These are phyloP conservation scores for Sugiyamaella grinbergsii DNA, from an alignment of 1,139 yeast species.

Conservation along the genomic window DNA sequence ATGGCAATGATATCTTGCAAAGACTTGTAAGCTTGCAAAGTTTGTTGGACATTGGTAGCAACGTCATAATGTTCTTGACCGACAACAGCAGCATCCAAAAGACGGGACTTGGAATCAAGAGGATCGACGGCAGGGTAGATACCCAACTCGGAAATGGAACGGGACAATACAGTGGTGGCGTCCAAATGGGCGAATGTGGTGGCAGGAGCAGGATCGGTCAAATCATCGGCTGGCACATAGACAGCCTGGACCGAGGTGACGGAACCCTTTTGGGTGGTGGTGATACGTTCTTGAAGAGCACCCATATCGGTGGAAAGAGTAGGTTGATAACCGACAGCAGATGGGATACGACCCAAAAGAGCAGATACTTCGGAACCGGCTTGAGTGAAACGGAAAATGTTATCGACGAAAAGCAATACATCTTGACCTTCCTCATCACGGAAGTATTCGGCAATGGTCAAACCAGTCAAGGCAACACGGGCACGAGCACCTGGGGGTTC, in stretches of 20 bases:
- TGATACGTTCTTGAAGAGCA: slow-evolving; percentile 99
- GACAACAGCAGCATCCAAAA: slow-evolving; percentile 93
- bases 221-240: slow-evolving; percentile 99
- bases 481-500: slow-evolving; percentile 99
- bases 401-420: slow-evolving; percentile 98
- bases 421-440: slow-evolving; percentile 99
- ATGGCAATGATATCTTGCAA: slow-evolving; percentile 99
- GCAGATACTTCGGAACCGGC: slow-evolving; percentile 99
- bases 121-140: slow-evolving; percentile 99
- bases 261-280: slow-evolving; percentile 99
- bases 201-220: slow-evolving; percentile 99
- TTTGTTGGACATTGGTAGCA: slow-evolving; percentile 95
- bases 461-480: slow-evolving; percentile 99
- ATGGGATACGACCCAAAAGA: slow-evolving; percentile 99
- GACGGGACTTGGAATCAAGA: slow-evolving; percentile 98
- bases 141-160: slow-evolving; percentile 99
- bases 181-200: slow-evolving; percentile 99
- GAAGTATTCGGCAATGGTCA: slow-evolving; percentile 99
- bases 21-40: slow-evolving; percentile 99
- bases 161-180: slow-evolving; percentile 99
- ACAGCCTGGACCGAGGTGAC: slow-evolving; percentile 99
- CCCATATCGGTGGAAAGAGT: slow-evolving; percentile 99
- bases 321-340: slow-evolving; percentile 99
- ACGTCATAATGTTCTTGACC: slow-evolving; percentile 98
- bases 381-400: slow-evolving; percentile 99